A percentile compares a stretch with the other conserved stretches of the same genome.
Evolutionary conservation across 1,139 yeast species (phyloP).

Genomic region (Suhomyces chickasaworum): DNA sequence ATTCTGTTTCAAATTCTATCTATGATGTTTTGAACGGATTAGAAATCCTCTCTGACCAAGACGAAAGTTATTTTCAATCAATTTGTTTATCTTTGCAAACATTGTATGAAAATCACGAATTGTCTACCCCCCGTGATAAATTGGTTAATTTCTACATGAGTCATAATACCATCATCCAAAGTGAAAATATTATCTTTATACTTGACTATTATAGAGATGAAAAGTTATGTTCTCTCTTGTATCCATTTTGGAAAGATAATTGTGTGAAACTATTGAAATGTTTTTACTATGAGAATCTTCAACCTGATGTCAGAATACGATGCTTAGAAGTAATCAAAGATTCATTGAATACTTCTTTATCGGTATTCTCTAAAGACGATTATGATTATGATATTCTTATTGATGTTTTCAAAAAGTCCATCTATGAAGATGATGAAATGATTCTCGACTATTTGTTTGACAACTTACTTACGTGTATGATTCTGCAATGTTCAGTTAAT

Average conservation of each 20-base stretch:
- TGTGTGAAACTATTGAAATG: slow-evolving; percentile 45
- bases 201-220: slow-evolving; percentile 51
- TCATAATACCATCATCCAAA: slow-evolving; percentile 39
- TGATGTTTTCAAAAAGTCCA: slow-evolving; percentile 33
- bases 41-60: slow-evolving; percentile 33
- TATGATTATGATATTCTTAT: slow-evolving; percentile 32
- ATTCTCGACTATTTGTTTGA: slow-evolving; percentile 35
- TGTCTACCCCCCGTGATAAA: slow-evolving; percentile 48
- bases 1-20: slow-evolving; percentile 45
- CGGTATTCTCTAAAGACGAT: slow-evolving; percentile 26
- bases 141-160: slow-evolving; percentile 47
- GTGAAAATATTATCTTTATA: slow-evolving; percentile 41
- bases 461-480: slow-evolving; percentile 32
- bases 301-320: slow-evolving; percentile 37
- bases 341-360: slow-evolving; percentile 40
- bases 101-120: slow-evolving; percentile 38
- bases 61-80: slow-evolving; percentile 35
- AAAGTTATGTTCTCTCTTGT: slow-evolving; percentile 55
- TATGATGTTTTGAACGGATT: slow-evolving; percentile 32
- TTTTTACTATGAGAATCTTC: slow-evolving; percentile 38
- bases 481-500: slow-evolving; percentile 25
- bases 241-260: slow-evolving; percentile 55
- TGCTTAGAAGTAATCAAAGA: slow-evolving; percentile 48
- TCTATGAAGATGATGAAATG: slow-evolving; percentile 34
- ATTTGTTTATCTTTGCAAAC: slow-evolving; percentile 40